Conservation (phyloP, 2,329 filamentous ascomycete species). For the Arachnopeziza araneosa region DNA sequence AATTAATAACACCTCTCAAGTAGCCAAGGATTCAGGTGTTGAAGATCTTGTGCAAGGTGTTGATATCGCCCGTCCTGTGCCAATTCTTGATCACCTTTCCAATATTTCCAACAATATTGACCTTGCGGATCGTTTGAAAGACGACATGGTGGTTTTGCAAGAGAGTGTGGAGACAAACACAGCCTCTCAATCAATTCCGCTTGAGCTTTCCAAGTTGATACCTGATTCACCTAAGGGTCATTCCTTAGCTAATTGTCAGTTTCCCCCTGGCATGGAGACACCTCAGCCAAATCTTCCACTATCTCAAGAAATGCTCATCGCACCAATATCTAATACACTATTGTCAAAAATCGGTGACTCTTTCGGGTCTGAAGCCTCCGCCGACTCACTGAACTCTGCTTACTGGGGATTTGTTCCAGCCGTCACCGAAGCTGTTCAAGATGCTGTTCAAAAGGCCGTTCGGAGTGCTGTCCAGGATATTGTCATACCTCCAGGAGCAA, state of each 20-base stretch:
- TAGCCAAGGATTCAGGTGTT: not conserved
- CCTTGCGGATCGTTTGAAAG: constrained; percentile 11
- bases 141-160: not conserved
- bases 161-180: not conserved
- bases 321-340: not conserved
- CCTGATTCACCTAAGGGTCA: not conserved
- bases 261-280: not conserved
- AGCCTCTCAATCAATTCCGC: not conserved
- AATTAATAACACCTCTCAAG: not conserved
- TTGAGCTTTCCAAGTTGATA: not conserved
- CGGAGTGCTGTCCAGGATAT: constrained; percentile 22
- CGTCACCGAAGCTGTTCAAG: constrained; percentile 24
- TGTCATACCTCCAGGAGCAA: constrained; percentile 15
- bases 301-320: not conserved
- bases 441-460: constrained; percentile 26
- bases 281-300: not conserved
- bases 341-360: not conserved
- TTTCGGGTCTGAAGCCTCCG: not conserved
- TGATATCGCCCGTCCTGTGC: not conserved
- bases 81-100: constrained; percentile 4
- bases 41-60: not conserved
- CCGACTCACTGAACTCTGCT: constrained; percentile 16
- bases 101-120: constrained; percentile 16
- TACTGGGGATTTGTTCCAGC: constrained; percentile 28
- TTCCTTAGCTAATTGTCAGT: not conserved